Conservation (phyloP, 1,284 basidiomycete genomes). For the Uromyces viciae-fabae region DNA sequence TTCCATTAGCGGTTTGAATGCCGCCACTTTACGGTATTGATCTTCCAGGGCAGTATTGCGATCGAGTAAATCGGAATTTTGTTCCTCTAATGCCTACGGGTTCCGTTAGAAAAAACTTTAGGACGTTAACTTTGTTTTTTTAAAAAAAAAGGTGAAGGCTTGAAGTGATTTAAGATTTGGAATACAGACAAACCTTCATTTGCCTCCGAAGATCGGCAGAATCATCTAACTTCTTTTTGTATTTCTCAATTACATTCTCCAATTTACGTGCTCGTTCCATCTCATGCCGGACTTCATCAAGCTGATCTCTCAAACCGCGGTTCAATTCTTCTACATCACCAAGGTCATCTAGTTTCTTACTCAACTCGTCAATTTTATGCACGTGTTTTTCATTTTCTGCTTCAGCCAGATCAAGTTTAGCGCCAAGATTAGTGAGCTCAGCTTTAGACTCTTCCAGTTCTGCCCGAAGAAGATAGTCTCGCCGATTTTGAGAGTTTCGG, state of each 20-base stretch:
- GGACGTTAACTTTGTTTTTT: background rate
- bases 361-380: slow-evolving; percentile 16
- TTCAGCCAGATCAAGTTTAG: background rate
- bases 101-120: background rate
- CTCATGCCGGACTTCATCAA: slow-evolving; percentile 83
- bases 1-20: slow-evolving; percentile 84
- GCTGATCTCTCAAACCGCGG: slow-evolving; percentile 76
- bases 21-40: slow-evolving; percentile 77
- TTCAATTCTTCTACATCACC: slow-evolving; percentile 72
- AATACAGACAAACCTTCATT: slow-evolving; percentile 64
- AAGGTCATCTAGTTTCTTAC: slow-evolving; percentile 67
- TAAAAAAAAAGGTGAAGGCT: background rate
- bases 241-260: slow-evolving; percentile 97
- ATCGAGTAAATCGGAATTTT: slow-evolving; percentile 85
- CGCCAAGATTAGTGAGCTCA: slow-evolving; percentile 63
- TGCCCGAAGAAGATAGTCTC: slow-evolving; percentile 65
- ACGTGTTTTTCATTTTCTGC: slow-evolving; percentile 17
- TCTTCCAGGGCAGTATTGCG: slow-evolving; percentile 85
- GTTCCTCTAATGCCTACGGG: slow-evolving; percentile 73
- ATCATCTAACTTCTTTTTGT: slow-evolving; percentile 96
- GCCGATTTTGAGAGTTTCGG: slow-evolving; percentile 62
- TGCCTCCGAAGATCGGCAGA: slow-evolving; percentile 78
- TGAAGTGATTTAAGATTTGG: slow-evolving; percentile 32
- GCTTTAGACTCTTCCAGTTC: slow-evolving; percentile 64
- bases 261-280: slow-evolving; percentile 86